phyloP scores from a whole-genome alignment of 2,329 filamentous ascomycete genomes.

The Penicillium sp. region DNA sequence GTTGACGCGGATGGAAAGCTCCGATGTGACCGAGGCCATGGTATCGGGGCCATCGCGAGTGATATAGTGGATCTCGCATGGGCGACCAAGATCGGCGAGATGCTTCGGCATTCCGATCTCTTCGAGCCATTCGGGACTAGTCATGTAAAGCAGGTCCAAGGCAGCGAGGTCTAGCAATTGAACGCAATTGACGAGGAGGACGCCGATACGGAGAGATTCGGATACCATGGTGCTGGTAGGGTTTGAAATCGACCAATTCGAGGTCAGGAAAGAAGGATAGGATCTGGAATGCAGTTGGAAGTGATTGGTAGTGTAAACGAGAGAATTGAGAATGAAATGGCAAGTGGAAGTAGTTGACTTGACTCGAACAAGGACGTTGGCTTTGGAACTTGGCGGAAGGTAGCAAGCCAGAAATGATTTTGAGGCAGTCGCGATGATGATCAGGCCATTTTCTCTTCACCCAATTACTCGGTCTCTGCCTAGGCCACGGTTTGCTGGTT shows the following conservation, averaged over 20 bases:
- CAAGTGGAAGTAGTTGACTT: not conserved
- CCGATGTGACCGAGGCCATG: constrained; percentile 34
- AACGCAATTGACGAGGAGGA: constrained; percentile 44
- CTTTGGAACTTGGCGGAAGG: not conserved
- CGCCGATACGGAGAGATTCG: constrained; percentile 36
- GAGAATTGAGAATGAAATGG: not conserved
- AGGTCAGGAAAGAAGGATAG: not conserved
- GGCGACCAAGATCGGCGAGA: constrained; percentile 34
- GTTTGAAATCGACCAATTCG: not conserved
- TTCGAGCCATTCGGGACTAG: constrained; percentile 36
- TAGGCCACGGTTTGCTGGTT: not conserved
- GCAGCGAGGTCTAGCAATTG: constrained; percentile 49
- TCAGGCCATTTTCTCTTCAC: not conserved
- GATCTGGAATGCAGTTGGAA: not conserved
- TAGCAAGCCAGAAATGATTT: not conserved
- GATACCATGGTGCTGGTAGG: constrained; percentile 16
- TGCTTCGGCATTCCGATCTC: constrained; percentile 41
- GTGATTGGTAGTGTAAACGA: not conserved
- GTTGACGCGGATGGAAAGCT: constrained; percentile 38
- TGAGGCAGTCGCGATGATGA: constrained; percentile 3
- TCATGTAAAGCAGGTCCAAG: constrained; percentile 49
- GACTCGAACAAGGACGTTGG: not conserved
- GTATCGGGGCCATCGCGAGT: constrained; percentile 24
- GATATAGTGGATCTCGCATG: constrained; percentile 43
- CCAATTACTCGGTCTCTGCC: not conserved